Conservation (phyloP, 345 rosid species). For the Syzygium aqueum region DNA sequence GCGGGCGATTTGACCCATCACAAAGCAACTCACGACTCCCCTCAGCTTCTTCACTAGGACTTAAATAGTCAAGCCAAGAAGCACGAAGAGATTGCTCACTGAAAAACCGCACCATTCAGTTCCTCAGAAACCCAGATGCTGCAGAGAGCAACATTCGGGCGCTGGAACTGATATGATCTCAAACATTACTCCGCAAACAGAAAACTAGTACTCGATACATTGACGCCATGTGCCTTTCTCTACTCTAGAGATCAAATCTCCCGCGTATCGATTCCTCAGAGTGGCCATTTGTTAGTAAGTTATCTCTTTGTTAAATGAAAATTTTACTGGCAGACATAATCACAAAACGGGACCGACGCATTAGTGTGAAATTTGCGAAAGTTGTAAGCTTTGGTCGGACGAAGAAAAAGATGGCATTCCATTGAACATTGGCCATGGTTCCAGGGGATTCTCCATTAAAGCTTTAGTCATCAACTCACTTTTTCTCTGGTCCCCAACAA, state of each 20-base stretch:
- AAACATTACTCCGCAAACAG: background rate
- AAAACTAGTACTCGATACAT: background rate
- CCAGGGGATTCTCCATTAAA: background rate
- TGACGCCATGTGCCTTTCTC: background rate
- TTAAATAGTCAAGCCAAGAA: background rate
- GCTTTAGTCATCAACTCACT: background rate
- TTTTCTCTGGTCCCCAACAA: background rate
- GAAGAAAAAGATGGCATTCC: background rate
- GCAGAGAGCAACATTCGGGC: background rate
- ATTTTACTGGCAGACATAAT: background rate
- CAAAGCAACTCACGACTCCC: background rate
- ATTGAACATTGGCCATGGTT: background rate
- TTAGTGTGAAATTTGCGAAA: background rate
- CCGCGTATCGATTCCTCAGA: background rate
- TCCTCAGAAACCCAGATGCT: background rate
- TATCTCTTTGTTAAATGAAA: background rate
- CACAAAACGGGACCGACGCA: background rate
- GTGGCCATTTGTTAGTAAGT: background rate
- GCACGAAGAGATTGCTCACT: background rate
- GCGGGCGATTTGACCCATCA: background rate
- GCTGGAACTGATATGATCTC: background rate
- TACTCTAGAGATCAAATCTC: background rate
- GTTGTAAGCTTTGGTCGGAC: background rate
- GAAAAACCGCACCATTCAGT: background rate
- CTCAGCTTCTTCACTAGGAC: background rate